Conservation (phyloP, 2,329 filamentous ascomycete genomes). For the Alternaria gansuensis region DNA sequence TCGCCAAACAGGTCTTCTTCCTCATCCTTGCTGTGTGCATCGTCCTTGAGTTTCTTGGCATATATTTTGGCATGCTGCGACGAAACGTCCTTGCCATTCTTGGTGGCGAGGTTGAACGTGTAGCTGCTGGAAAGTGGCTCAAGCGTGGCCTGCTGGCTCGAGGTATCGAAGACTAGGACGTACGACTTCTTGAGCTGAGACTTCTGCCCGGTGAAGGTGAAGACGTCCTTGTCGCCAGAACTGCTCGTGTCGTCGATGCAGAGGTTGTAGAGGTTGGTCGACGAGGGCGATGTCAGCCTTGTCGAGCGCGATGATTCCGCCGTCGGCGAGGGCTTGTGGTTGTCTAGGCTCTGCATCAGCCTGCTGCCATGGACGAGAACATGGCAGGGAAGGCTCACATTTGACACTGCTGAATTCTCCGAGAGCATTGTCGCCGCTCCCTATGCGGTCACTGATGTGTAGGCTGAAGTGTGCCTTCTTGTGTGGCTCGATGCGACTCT, state of each 20-base stretch:
- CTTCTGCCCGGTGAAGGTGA: conserved; percentile 54
- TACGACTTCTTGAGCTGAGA: conserved; percentile 48
- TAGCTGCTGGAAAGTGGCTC: conserved; percentile 84
- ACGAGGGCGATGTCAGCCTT: conserved; percentile 37
- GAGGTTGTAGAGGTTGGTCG: conserved; percentile 41
- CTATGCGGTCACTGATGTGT: conserved; percentile 49
- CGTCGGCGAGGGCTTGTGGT: conserved; percentile 56
- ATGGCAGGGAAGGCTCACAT: conserved; percentile 35
- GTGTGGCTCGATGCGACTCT: conserved; percentile 50
- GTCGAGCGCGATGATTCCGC: conserved; percentile 42
- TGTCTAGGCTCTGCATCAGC: conserved; percentile 47
- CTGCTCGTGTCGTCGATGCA: conserved; percentile 40
- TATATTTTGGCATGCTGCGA: conserved; percentile 73
- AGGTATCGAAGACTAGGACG: conserved; percentile 77
- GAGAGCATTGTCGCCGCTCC: conserved; percentile 28
- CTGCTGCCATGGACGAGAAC: background rate
- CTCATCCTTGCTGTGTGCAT: conserved; percentile 39
- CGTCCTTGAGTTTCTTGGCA: conserved; percentile 39
- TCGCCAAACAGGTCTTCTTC: conserved; percentile 45
- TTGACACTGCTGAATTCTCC: conserved; percentile 46
- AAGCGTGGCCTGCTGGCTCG: conserved; percentile 78
- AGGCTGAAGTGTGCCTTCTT: conserved; percentile 53
- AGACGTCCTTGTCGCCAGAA: conserved; percentile 45
- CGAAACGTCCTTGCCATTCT: conserved; percentile 69
- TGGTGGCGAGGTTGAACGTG: conserved; percentile 84